phyloP scores from a whole-genome alignment of 2,329 filamentous ascomycete genomes.

The Exophiala calicioides region DNA sequence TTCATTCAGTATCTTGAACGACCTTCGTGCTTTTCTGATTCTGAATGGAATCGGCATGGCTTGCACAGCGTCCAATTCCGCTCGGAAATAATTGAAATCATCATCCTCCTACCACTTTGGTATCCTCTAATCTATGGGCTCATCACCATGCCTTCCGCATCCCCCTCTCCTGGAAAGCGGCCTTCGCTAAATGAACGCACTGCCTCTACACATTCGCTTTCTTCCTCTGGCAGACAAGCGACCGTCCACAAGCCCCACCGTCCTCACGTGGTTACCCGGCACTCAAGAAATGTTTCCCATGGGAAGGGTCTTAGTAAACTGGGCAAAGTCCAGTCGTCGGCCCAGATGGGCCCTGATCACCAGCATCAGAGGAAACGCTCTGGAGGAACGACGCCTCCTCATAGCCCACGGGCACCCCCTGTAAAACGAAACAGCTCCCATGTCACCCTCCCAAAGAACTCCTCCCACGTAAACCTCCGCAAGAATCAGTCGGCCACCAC shows the following conservation, averaged over 20 bases:
- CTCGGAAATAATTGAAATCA: constrained; percentile 1
- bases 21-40: no score
- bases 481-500: constrained; percentile 49
- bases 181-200: constrained; percentile 28
- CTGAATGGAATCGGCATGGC: no score
- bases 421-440: constrained; percentile 47
- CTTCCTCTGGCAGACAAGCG: constrained; percentile 29
- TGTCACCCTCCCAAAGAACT: constrained; percentile 37
- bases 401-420: constrained; percentile 39
- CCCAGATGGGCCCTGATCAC: constrained; percentile 37
- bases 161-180: constrained; percentile 30
- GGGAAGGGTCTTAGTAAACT: constrained; percentile 48
- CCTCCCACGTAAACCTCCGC: constrained; percentile 42
- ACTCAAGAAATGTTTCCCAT: constrained; percentile 46
- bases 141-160: constrained; percentile 30
- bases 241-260: constrained; percentile 40
- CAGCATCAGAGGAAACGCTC: constrained; percentile 51
- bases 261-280: constrained; percentile 45
- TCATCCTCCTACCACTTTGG: background rate
- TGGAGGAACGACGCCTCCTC: constrained; percentile 42
- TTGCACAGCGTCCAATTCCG: background rate
- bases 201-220: constrained; percentile 29
- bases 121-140: constrained; percentile 14
- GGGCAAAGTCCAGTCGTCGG: constrained; percentile 38
- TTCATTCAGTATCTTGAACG: no score